Percentiles rank a stretch among this genome's conserved stretches.
phyloP scores from a whole-genome alignment of 345 rosid genomes.

The Linum usitatissimum region DNA sequence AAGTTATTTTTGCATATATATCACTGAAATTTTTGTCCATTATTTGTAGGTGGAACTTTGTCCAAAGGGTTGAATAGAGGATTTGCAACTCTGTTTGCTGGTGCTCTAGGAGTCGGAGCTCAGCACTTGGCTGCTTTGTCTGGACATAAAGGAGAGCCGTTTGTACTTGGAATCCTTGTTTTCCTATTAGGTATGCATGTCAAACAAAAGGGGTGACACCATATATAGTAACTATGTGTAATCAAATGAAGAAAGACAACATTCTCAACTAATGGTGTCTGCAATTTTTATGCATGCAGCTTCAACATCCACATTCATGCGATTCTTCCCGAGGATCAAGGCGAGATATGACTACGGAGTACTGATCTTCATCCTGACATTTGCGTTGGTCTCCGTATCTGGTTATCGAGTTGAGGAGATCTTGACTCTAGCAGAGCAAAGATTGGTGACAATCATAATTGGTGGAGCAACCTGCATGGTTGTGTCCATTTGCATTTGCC shows the following conservation, averaged over 20 bases:
- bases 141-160: slow-evolving; percentile 48
- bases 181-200: slow-evolving; percentile 39
- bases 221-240: too few relatives aligned
- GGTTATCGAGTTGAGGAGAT: slow-evolving; percentile 25
- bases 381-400: slow-evolving; percentile 57
- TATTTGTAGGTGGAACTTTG: slow-evolving; percentile 20
- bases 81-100: slow-evolving; percentile 56
- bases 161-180: slow-evolving; percentile 54
- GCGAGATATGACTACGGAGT: slow-evolving; percentile 81
- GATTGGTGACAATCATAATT: slow-evolving; percentile 15
- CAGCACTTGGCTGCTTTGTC: slow-evolving; percentile 49
- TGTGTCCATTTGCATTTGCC: slow-evolving; percentile 16
- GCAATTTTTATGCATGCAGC: slow-evolving; percentile 28
- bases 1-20: too few relatives aligned
- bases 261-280: too few relatives aligned
- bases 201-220: not conserved
- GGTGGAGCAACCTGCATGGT: slow-evolving; percentile 22
- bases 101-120: slow-evolving; percentile 53
- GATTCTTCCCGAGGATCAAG: slow-evolving; percentile 68
- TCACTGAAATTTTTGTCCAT: not conserved
- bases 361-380: slow-evolving; percentile 63
- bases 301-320: slow-evolving; percentile 41
- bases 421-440: slow-evolving; percentile 12
- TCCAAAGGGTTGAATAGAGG: slow-evolving; percentile 55
- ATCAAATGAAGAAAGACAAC: too few relatives aligned